A percentile compares a stretch with the other conserved stretches of the same genome.
Evolutionary conservation across 2,329 filamentous ascomycete genomes (phyloP).

Genomic region (Stachybotrys echinatus): DNA sequence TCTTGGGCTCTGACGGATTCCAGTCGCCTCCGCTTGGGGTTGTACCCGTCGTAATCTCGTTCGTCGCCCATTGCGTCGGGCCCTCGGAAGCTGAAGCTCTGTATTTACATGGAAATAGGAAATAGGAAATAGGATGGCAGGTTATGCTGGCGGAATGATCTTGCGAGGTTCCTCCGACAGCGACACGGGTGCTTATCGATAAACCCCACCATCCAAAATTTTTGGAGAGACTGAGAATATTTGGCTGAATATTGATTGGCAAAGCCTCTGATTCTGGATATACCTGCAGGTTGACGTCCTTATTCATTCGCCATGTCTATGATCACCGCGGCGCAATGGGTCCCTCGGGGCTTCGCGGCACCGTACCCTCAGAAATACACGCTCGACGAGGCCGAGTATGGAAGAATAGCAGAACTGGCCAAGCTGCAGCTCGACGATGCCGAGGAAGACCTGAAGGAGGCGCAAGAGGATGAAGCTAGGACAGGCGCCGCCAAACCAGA

Average conservation of each 20-base stretch:
- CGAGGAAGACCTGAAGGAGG: slow-evolving; percentile 75
- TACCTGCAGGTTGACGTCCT: slow-evolving; percentile 1
- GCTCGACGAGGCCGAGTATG: slow-evolving; percentile 70
- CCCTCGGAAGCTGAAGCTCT: not conserved
- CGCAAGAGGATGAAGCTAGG: slow-evolving; percentile 36
- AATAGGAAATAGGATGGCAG: not conserved
- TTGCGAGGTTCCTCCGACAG: not conserved
- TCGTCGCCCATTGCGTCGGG: slow-evolving; percentile 25
- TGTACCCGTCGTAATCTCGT: slow-evolving; percentile 30
- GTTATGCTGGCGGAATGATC: not conserved
- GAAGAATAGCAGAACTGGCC: slow-evolving; percentile 68
- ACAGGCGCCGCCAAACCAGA: slow-evolving; percentile 19
- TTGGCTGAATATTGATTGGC: slow-evolving; percentile 1
- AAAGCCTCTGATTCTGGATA: not conserved
- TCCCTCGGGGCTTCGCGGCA: slow-evolving; percentile 70
- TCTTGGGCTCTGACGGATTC: slow-evolving; percentile 23
- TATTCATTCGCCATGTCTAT: slow-evolving; percentile 52
- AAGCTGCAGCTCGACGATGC: slow-evolving; percentile 86
- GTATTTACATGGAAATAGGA: not conserved
- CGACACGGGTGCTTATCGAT: slow-evolving; percentile 28
- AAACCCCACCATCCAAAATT: slow-evolving; percentile 30
- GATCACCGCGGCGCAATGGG: slow-evolving; percentile 74
- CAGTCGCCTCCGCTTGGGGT: slow-evolving; percentile 32
- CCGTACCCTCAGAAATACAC: slow-evolving; percentile 71
- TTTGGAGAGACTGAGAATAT: slow-evolving; percentile 16